Base-by-base conservation (phyloP, 495 filamentous ascomycete species). In the Cairneyella variabilis region DNA sequence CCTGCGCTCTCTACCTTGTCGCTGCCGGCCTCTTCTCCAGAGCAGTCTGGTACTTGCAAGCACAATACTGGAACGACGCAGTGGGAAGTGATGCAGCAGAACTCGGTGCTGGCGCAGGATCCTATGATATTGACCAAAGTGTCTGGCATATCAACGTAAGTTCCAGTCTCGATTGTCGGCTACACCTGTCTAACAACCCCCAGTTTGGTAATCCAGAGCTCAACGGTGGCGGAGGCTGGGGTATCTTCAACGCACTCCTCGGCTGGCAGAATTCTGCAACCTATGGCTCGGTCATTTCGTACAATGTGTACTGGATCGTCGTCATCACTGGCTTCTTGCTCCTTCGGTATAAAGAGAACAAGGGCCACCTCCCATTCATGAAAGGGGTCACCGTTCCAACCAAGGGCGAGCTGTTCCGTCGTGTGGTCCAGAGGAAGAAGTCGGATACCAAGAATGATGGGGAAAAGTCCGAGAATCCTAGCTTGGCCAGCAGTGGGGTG, bases 231-330 rank as follows among this genome's bases (percentile, higher is more conserved):
- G 82, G 80, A 39, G 90, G 89, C 21, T 97, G 91, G 91, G 90
- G 89, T 39, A 80, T 96, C 63, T 95, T 96, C 75, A 95, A 92
- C 56, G 83, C 88, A 16, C 69, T 83, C 44, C 65, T 89, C 8
- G 91, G 91, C 20, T 97, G 91, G 91, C 80, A 83, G 52, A 96
- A 96, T 68, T 88, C 87, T 0, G 91, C 89, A 1, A 92, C 89
- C 0, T 90, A 92, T 51, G 88, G 83, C 42, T 85, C 83, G 0
- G 86, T 93, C 34, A 82, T 97, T 53, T 82, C 85, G 3, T 97
- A 97, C 71, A 95, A 96, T 61, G 22, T 95, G 3, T 97, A 95
- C 73, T 97, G 80, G 88, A 69, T 95, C 23, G 68, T 68, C 11
- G 75, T 90, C 37, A 87, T 88, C 41, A 40, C 74, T 21, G 72